A percentile compares a stretch with the other conserved stretches of the same genome.
Evolutionary conservation across 2,329 filamentous ascomycete genomes (phyloP).

Genomic region (Escovopsis weberi): DNA sequence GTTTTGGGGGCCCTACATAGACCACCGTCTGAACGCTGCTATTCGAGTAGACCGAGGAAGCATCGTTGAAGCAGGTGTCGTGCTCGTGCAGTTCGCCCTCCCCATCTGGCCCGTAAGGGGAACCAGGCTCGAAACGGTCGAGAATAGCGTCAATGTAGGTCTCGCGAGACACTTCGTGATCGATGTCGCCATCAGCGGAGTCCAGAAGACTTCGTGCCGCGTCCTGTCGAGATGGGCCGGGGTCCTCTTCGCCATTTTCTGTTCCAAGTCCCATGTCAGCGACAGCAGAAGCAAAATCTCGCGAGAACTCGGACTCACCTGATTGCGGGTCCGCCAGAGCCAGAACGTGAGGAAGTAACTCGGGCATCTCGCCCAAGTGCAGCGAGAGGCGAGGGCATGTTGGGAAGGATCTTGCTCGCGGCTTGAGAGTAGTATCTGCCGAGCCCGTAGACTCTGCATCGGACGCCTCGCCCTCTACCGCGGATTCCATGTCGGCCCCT

Average conservation of each 20-base stretch:
- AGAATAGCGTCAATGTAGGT: background rate
- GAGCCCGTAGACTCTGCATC: constrained; percentile 13
- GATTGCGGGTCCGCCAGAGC: constrained; percentile 6
- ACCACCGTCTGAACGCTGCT: constrained; percentile 9
- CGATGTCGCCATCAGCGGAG: no score
- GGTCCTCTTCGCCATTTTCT: background rate
- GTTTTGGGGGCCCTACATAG: constrained; percentile 1
- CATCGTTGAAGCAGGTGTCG: background rate
- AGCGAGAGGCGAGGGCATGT: constrained; percentile 18
- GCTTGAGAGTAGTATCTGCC: constrained; percentile 6
- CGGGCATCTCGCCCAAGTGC: constrained; percentile 14
- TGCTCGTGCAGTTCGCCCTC: no score
- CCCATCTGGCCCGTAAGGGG: no score
- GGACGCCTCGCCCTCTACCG: constrained; percentile 4
- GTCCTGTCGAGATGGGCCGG: no score
- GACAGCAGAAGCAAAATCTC: background rate
- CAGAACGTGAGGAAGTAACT: constrained; percentile 14
- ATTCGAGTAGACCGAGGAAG: constrained; percentile 11
- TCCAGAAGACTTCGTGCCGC: background rate
- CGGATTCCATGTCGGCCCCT: background rate
- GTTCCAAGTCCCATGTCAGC: background rate
- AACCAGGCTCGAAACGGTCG: no score
- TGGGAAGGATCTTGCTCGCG: background rate
- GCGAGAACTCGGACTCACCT: background rate
- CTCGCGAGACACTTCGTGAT: no score